Evolutionary conservation across 345 rosid species (phyloP).

Genomic region (Arabis alpina): DNA sequence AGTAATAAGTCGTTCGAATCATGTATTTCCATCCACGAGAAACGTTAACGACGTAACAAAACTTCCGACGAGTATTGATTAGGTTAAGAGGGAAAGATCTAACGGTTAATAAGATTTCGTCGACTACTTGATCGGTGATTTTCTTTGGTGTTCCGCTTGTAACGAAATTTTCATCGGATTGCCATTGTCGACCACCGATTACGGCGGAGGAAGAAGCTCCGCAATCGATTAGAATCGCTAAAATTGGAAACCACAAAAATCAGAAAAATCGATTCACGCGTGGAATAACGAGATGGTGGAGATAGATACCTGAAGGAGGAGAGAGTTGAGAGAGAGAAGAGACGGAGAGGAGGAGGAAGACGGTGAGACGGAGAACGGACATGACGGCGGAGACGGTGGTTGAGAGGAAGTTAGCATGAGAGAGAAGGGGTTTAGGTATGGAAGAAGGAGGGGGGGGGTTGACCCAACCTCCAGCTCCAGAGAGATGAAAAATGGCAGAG

Average conservation of each 20-base stretch:
- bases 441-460: constrained; percentile 59
- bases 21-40: constrained; percentile 66
- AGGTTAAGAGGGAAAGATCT: constrained; percentile 71
- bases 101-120: constrained; percentile 59
- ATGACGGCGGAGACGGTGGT: constrained; percentile 39
- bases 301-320: constrained; percentile 46
- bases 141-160: constrained; percentile 55
- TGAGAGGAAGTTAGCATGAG: constrained; percentile 21
- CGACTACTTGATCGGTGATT: constrained; percentile 42
- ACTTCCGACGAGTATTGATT: constrained; percentile 50
- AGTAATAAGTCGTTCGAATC: constrained; percentile 75
- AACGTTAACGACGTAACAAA: constrained; percentile 65
- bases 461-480: constrained; percentile 44
- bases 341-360: constrained; percentile 36
- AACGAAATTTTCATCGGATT: constrained; percentile 56
- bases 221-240: constrained; percentile 75
- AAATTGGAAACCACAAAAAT: not conserved
- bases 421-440: constrained; percentile 27
- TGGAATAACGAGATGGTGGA: not conserved
- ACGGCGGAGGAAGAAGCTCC: constrained; percentile 53
- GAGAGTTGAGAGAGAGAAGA: constrained; percentile 49
- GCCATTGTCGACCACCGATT: constrained; percentile 61
- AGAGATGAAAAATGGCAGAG: constrained; percentile 55
- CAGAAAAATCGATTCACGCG: not conserved
- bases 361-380: constrained; percentile 33